Base-by-base conservation (phyloP, 306 rosid genomes). In the Prunus persica region DNA sequence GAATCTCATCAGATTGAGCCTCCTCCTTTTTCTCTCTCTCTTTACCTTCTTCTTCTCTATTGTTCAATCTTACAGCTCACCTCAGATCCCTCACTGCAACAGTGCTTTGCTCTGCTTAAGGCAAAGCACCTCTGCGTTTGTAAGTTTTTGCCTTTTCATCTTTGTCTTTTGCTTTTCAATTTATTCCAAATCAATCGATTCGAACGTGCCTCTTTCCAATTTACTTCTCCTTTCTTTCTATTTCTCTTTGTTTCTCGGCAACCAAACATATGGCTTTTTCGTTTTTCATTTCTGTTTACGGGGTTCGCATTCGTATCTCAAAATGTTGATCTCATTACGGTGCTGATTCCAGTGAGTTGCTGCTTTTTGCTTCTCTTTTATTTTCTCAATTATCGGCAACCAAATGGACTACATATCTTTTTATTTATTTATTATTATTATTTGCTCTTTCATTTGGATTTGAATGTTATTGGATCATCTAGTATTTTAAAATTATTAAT, bases 81-180 rank as follows among this genome's bases (percentile, higher is more conserved):
- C 72, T 52, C 38, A 67, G 76, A 72, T 72, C 66, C 38, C 76
- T 72, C 66, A 27, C 41, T 61, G 19, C 64, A 24, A 54, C 58
- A 58, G 32, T 58, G 64, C 66, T 61, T 16, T 19, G 20, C 51
- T 12, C 65, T 22, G 71, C 71, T 18, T 13, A 12, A 34, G 47
- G 41, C 76, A 34, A 34, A 34, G 38, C 76, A 20, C 19, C 8
- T 16, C 1, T n/a, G 32, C 64, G 6, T 10, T 2, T 57, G 65
- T 20, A 38, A 57, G 51, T 54, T 13, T 28, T n/a, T 71, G 10
- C 65, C 57, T 22, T 34, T 72, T 27, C 65, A 22, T 71, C 19
- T 38, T 22, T 62, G 5, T 13, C 6, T 41, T 57, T 9, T 9
- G 24, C 54, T 41, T 56, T 55, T 72, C 76, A 72, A 24, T 38